Conservation (phyloP, 2,329 filamentous ascomycete genomes). For the Verticillium isaacii region DNA sequence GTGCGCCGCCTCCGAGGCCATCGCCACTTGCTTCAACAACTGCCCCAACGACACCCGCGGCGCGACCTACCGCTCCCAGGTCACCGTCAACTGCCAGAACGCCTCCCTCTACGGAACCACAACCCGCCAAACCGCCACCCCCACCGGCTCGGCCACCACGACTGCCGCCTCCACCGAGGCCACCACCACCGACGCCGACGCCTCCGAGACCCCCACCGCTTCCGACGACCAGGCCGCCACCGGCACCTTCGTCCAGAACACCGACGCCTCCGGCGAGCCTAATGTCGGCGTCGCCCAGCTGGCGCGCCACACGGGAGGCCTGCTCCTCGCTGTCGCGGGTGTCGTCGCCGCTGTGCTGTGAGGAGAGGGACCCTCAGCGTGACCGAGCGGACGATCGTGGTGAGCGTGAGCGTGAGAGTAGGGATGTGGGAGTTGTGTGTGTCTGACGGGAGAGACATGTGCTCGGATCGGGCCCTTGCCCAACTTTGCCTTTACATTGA, state of each 20-base stretch:
- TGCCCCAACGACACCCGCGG: slow-evolving; percentile 44
- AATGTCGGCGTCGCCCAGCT: slow-evolving; percentile 22
- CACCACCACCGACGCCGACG: slow-evolving; percentile 13
- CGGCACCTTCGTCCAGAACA: neutral
- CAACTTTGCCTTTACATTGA: neutral
- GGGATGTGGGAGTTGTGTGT: neutral
- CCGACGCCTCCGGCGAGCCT: slow-evolving; percentile 8
- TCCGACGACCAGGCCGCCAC: slow-evolving; percentile 3
- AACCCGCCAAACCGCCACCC: slow-evolving; percentile 16
- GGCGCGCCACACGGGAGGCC: slow-evolving; percentile 24
- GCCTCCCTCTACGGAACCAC: slow-evolving; percentile 36
- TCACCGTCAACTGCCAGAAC: slow-evolving; percentile 39
- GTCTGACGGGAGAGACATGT: neutral
- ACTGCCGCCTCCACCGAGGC: slow-evolving; percentile 15
- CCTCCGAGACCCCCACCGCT: slow-evolving; percentile 14
- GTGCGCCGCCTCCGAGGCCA: slow-evolving; percentile 37
- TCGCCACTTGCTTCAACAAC: slow-evolving; percentile 52
- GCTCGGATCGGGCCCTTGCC: neutral
- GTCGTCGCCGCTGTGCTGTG: slow-evolving; percentile 32
- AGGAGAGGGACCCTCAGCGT: slow-evolving; percentile 1
- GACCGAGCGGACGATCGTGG: neutral
- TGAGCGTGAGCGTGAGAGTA: neutral
- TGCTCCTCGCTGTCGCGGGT: slow-evolving; percentile 31
- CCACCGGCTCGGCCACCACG: slow-evolving; percentile 15
- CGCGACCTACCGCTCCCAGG: slow-evolving; percentile 27